phyloP scores from a whole-genome alignment of 345 rosid species.

The Punica granatum region DNA sequence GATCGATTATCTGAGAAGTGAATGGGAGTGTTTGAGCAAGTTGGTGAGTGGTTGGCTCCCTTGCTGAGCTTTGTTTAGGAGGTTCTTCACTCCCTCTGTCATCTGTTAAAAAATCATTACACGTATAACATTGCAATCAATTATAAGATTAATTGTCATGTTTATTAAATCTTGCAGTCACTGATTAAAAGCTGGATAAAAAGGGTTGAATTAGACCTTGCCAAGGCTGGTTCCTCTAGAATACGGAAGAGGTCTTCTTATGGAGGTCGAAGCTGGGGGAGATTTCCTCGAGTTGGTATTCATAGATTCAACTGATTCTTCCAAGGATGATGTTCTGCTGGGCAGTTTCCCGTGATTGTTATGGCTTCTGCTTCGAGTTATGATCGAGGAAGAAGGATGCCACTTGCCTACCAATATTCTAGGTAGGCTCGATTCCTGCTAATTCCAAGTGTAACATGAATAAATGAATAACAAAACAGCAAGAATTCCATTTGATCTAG shows the following conservation, averaged over 20 bases:
- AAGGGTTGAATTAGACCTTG: background rate
- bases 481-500: background rate
- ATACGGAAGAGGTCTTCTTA: conserved; percentile 8
- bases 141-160: background rate
- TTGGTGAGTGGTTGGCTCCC: conserved; percentile 12
- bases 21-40: conserved; percentile 14
- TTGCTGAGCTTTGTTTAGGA: conserved; percentile 11
- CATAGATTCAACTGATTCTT: background rate
- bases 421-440: conserved; percentile 78
- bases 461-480: background rate
- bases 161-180: background rate
- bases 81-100: conserved; percentile 14
- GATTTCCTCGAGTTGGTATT: background rate
- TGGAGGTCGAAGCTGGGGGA: background rate
- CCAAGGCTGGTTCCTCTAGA: conserved; percentile 10
- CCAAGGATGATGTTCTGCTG: conserved; percentile 6
- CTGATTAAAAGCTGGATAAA: background rate
- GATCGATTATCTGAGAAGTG: conserved; percentile 7
- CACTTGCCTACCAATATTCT: conserved; percentile 38
- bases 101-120: conserved; percentile 8
- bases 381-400: conserved; percentile 36
- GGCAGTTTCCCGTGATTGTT: background rate
- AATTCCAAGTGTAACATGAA: background rate
- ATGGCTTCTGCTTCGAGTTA: conserved; percentile 60
- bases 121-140: background rate